Conservation (phyloP, 805 yeast species). For the Monosporozyma servazzii region DNA sequence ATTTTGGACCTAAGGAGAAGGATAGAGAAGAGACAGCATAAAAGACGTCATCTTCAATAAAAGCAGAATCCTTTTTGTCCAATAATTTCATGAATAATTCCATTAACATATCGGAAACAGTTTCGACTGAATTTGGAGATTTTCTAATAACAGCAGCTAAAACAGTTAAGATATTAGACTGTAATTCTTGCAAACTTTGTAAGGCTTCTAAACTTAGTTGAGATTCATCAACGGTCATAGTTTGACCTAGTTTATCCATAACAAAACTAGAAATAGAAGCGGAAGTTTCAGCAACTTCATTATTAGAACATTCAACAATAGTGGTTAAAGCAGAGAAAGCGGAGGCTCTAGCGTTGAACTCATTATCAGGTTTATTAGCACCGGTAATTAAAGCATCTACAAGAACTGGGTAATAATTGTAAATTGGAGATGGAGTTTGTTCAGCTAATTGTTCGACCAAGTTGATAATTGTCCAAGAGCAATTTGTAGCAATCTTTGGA, state of each 20-base stretch:
- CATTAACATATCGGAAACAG: constrained; percentile 81
- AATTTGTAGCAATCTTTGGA: constrained; percentile 89
- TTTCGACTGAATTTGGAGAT: constrained; percentile 51
- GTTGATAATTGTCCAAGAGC: constrained; percentile 95
- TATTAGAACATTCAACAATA: constrained; percentile 66
- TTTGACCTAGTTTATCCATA: constrained; percentile 59
- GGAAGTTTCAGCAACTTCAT: constrained; percentile 57
- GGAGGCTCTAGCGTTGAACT: constrained; percentile 83
- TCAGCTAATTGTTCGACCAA: constrained; percentile 68
- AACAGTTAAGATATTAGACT: constrained; percentile 67
- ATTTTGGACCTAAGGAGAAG: constrained; percentile 61
- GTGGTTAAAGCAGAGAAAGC: constrained; percentile 90
- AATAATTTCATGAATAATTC: constrained; percentile 67
- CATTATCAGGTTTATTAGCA: constrained; percentile 70
- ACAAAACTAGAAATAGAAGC: constrained; percentile 68
- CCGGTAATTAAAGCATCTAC: constrained; percentile 64
- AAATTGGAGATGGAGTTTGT: constrained; percentile 49
- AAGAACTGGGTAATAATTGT: constrained; percentile 60
- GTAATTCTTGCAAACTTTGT: constrained; percentile 77
- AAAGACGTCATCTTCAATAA: constrained; percentile 86
- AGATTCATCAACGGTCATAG: constrained; percentile 53
- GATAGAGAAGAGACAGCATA: constrained; percentile 89
- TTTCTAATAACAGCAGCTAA: constrained; percentile 80
- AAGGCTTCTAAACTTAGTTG: constrained; percentile 60
- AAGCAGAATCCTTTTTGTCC: constrained; percentile 50